Evolutionary conservation across 2,329 filamentous ascomycete genomes (phyloP).

Genomic region (Exserohilum turcica): DNA sequence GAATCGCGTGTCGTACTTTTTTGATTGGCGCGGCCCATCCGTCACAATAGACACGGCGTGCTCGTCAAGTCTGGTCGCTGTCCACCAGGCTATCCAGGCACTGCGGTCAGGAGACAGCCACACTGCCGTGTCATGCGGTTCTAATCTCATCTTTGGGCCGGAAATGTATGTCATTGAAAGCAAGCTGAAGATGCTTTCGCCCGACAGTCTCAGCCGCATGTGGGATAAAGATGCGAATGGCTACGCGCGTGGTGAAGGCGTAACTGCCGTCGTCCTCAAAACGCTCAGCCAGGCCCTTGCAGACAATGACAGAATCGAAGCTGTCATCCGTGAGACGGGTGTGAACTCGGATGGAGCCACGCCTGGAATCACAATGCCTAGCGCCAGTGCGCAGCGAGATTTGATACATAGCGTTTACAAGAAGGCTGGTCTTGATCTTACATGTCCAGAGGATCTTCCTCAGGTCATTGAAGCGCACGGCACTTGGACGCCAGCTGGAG

Average conservation of each 20-base stretch:
- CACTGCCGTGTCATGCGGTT: slow-evolving; percentile 22
- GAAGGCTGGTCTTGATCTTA: slow-evolving; percentile 44
- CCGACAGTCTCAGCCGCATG: slow-evolving; percentile 32
- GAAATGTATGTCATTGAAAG: slow-evolving; percentile 29
- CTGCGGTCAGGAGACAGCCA: slow-evolving; percentile 19
- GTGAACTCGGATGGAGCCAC: slow-evolving; percentile 49
- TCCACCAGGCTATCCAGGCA: slow-evolving; percentile 26
- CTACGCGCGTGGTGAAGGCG: slow-evolving; percentile 60
- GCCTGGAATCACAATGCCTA: slow-evolving; percentile 50
- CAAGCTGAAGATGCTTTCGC: slow-evolving; percentile 42
- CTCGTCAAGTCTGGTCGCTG: slow-evolving; percentile 40
- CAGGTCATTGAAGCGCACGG: slow-evolving; percentile 37
- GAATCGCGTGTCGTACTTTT: slow-evolving; percentile 48
- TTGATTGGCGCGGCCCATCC: slow-evolving; percentile 44
- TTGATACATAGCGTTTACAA: slow-evolving; percentile 43
- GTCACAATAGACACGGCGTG: slow-evolving; percentile 50
- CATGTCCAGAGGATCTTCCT: slow-evolving; percentile 15
- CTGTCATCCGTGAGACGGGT: slow-evolving; percentile 44
- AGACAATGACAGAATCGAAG: slow-evolving; percentile 54
- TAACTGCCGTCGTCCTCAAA: slow-evolving; percentile 59
- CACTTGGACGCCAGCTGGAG: slow-evolving; percentile 32
- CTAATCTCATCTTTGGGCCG: slow-evolving; percentile 16
- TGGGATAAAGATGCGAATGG: slow-evolving; percentile 53
- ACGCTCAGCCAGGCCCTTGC: slow-evolving; percentile 54
- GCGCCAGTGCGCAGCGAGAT: slow-evolving; percentile 51